Percentiles rank a stretch among this genome's conserved stretches.
Conservation (phyloP, 352 stramenopile species). For the Phytophthora niederhauseri region DNA sequence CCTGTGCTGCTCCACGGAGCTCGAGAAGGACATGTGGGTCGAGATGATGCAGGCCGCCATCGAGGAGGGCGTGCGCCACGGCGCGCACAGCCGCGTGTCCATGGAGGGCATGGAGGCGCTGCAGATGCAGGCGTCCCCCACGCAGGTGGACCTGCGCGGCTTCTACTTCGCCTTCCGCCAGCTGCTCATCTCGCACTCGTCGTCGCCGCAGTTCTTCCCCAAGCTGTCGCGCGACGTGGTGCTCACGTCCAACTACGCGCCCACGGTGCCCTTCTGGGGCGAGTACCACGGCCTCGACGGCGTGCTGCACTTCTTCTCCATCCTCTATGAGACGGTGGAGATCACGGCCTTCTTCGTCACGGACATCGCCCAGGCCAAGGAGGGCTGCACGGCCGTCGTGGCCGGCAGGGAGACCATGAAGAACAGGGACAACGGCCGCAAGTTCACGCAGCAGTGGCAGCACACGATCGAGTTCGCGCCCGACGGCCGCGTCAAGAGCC, state of each 20-base stretch:
- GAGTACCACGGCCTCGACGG: slow-evolving; percentile 90
- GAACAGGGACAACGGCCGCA: slow-evolving; percentile 87
- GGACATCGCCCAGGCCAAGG: slow-evolving; percentile 86
- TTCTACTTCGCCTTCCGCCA: slow-evolving; percentile 91
- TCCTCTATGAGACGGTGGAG: slow-evolving; percentile 89
- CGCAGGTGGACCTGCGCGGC: slow-evolving; percentile 82
- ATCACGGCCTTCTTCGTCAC: slow-evolving; percentile 91
- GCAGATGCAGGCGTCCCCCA: slow-evolving; percentile 57
- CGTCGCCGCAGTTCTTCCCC: slow-evolving; percentile 88
- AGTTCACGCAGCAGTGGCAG: slow-evolving; percentile 91
- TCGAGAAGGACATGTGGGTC: slow-evolving; percentile 93
- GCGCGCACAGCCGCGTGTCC: slow-evolving; percentile 26
- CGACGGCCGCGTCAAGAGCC: slow-evolving; percentile 85
- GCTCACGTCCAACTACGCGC: slow-evolving; percentile 89
- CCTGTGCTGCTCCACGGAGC: slow-evolving; percentile 83
- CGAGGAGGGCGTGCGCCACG: slow-evolving; percentile 53
- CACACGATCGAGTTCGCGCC: slow-evolving; percentile 90
- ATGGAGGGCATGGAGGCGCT: slow-evolving; percentile 36
- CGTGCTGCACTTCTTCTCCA: slow-evolving; percentile 91
- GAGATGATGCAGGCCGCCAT: slow-evolving; percentile 92
- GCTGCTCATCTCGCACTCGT: slow-evolving; percentile 89
- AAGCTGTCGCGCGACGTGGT: slow-evolving; percentile 87
- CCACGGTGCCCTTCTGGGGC: slow-evolving; percentile 88
- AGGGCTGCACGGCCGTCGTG: slow-evolving; percentile 83
- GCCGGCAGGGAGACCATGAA: slow-evolving; percentile 89